Evolutionary conservation across 768 basidiomycete genomes (phyloP).

Genomic region (Pholiota conissans): DNA sequence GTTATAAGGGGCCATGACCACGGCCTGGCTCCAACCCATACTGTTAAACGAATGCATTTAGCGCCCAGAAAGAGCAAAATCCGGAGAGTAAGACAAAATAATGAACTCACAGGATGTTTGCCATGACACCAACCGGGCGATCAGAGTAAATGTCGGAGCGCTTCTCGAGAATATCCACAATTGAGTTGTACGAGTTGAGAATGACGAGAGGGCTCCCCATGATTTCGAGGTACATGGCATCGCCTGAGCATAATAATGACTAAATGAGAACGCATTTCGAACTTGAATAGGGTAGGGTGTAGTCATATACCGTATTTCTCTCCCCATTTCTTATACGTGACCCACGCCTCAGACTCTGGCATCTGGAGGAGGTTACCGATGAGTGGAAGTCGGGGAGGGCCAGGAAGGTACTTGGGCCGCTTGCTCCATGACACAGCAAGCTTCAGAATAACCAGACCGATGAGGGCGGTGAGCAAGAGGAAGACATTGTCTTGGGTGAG

Average conservation of each 20-base stretch:
- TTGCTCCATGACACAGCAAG: slow-evolving; percentile 8
- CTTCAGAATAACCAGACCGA: slow-evolving; percentile 11
- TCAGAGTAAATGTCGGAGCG: slow-evolving; percentile 28
- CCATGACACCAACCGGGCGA: slow-evolving; percentile 18
- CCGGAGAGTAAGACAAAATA: background rate
- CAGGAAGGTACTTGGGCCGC: slow-evolving; percentile 22
- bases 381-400: slow-evolving; percentile 17
- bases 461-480: background rate
- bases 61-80: background rate
- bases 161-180: slow-evolving; percentile 26
- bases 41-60: slow-evolving; percentile 3
- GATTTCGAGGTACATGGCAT: slow-evolving; percentile 25
- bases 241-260: slow-evolving; percentile 10
- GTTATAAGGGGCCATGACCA: slow-evolving; percentile 25
- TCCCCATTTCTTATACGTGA: slow-evolving; percentile 22
- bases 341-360: slow-evolving; percentile 24
- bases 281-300: too few relatives aligned
- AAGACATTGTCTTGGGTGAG: background rate
- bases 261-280: background rate
- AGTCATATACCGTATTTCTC: slow-evolving; percentile 19
- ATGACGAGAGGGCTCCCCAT: slow-evolving; percentile 26
- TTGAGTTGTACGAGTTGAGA: slow-evolving; percentile 23
- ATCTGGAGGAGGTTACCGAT: slow-evolving; percentile 24
- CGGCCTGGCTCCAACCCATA: slow-evolving; percentile 23
- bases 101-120: slow-evolving; percentile 13